Evolutionary conservation across 352 stramenopile species (phyloP), one percentile per base, ranked within the genome.

Genomic region (Pythium rhizo-oryzae): DNA sequence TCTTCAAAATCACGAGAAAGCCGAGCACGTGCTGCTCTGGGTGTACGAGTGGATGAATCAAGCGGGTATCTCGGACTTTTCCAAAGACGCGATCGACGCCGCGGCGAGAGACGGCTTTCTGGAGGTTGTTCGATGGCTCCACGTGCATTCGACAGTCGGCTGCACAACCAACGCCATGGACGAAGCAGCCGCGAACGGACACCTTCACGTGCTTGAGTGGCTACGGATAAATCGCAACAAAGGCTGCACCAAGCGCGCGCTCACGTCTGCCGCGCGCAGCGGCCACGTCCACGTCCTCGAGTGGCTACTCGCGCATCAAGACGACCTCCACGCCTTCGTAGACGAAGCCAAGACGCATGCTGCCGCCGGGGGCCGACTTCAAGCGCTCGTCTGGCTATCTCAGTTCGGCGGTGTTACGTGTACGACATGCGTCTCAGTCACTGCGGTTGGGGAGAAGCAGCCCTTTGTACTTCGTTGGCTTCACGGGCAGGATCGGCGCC

Each of bases 231-330:
- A 58, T 41, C 30, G 54, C 28, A 37, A 12, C 4, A 54, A 50
- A 44, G 33, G 21, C 8, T 70, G 63, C 28, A 47, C 63, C 16
- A 23, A 11, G 16, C 12, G 43, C 28, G 55, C 63, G 7, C 15
- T 70, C 12, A 43, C 13, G 11, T 11, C 19, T 44, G 52, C 53
- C 8, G 59, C 59, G 18, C 33, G 18, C 12, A 47, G 58, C 39
- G 61, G 62, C 28, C 55, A 70, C 39, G 28, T 70, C n/a, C n/a
- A n/a, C 18, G 62, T 68, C 18, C 19, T 73, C 13, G 30, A 70
- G 47, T 70, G 56, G 55, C 52, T 76, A 24, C 54, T 55, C 30
- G 12, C 18, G 11, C 30, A 51, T n/a, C 41, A 9, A 53, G 11
- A 23, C 9, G 56, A 62, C 8, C n/a, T 59, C 8, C 18, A 19